Conservation (phyloP, 1,284 basidiomycete species). For the Amylostereum chailletii region DNA sequence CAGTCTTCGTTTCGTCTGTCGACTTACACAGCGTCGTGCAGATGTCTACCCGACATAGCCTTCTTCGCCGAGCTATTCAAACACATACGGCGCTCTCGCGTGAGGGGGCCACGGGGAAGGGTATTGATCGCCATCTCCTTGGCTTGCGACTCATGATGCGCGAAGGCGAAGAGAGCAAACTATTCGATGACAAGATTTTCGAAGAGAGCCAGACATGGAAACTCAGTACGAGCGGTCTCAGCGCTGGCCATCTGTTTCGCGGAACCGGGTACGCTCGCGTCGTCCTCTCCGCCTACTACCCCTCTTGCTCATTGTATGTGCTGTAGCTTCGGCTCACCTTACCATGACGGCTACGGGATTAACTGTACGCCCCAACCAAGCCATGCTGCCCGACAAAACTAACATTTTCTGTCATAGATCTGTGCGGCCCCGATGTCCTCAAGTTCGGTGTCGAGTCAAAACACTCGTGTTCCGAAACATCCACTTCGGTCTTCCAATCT, state of each 20-base stretch:
- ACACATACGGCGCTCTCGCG: conserved; percentile 74
- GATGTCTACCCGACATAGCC: conserved; percentile 28
- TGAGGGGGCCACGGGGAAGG: conserved; percentile 76
- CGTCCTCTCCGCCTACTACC: conserved; percentile 5
- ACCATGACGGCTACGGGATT: conserved; percentile 84
- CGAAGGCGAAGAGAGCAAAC: conserved; percentile 30
- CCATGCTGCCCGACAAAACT: conserved; percentile 4
- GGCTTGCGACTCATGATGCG: conserved; percentile 70
- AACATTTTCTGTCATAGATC: conserved; percentile 41
- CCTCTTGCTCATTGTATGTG: background rate
- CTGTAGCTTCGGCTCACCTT: conserved; percentile 66
- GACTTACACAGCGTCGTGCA: too few relatives aligned
- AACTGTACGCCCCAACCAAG: conserved; percentile 55
- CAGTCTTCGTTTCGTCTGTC: too few relatives aligned
- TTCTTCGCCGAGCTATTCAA: conserved; percentile 64
- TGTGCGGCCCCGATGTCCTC: conserved; percentile 73
- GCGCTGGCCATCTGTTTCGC: conserved; percentile 79
- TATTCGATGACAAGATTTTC: conserved; percentile 82
- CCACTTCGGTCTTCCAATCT: conserved; percentile 64
- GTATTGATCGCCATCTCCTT: conserved; percentile 88
- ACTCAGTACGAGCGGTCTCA: conserved; percentile 87
- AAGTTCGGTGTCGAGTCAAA: conserved; percentile 97
- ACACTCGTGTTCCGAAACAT: conserved; percentile 59
- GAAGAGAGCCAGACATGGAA: conserved; percentile 80
- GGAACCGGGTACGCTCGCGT: conserved; percentile 69